Evolutionary conservation across 352 stramenopile species (phyloP), one percentile per base, ranked within the genome.

Genomic region (Phytophthora citricola): DNA sequence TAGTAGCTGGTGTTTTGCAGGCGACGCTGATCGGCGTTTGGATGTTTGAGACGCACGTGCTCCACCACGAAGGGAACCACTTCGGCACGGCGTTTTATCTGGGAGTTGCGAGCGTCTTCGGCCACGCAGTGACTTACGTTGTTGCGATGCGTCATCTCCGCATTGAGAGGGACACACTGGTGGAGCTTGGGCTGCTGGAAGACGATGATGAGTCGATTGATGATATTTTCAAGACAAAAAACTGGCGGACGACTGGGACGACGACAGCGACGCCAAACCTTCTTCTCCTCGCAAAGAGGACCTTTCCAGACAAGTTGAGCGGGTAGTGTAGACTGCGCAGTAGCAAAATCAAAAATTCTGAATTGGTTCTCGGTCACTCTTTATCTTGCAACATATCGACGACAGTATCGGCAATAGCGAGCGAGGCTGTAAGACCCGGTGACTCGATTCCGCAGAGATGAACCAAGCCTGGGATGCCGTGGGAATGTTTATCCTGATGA

Each of bases 361-460:
- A 24, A 57, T 43, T 43, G 20, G 3, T 59, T 27, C 26, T 48
- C 5, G 0, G 31, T 36, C 59, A 70, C 26, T 71, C 53, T n/a
- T 63, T 48, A 15, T 63, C 44, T 31, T 74, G 41, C 4, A 94
- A 32, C 58, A 92, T 81, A 7, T 73, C 58, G 11, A 88, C 48
- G 15, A 97, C 87, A 29, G 75, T 66, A 20, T 98, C 84, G 3
- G 82, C 92, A 24, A 98, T 91, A 4, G 89, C 85, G 2, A 98
- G 76, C 5, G 81, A 94, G 11, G 89, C 81, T 1, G 93, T 98
- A 75, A 97, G 75, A n/a, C 97, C 97, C 9, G 97, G 97, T 17
- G 94, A 99, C 67, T 99, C 97, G 36, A 99, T 98, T 26, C 97
- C 97, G 26, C 96, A 95, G 32, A 98, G 73, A 66, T 98, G 90